phyloP scores from a whole-genome alignment of 805 yeast species.

The Ogataea pilisensis region DNA sequence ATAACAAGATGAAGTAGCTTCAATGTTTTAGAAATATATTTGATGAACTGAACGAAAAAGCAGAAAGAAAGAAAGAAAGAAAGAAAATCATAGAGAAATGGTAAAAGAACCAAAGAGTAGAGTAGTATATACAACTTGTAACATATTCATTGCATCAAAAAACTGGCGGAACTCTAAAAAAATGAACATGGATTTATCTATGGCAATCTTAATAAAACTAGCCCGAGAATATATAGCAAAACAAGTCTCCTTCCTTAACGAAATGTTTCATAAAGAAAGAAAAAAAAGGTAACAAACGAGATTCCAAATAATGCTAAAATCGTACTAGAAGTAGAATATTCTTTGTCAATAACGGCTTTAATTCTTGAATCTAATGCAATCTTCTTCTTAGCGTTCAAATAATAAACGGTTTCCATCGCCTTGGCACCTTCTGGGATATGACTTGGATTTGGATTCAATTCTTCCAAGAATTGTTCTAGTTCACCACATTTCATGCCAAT shows the following conservation, averaged over 20 bases:
- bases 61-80: neutral
- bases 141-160: too few species aligned
- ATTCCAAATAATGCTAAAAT: constrained; percentile 17
- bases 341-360: constrained; percentile 13
- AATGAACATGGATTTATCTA: too few species aligned
- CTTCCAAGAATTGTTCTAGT: constrained; percentile 83
- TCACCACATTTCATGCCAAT: constrained; percentile 84
- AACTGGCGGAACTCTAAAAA: too few species aligned
- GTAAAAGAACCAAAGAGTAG: too few species aligned
- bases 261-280: constrained; percentile 6
- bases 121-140: too few species aligned
- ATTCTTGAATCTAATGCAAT: constrained; percentile 33
- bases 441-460: constrained; percentile 53
- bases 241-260: too few species aligned
- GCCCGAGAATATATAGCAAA: neutral
- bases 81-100: neutral
- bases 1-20: too few species aligned
- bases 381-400: constrained; percentile 43
- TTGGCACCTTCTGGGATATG: constrained; percentile 54
- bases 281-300: constrained; percentile 17
- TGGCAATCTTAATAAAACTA: too few species aligned
- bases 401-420: constrained; percentile 43
- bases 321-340: constrained; percentile 12
- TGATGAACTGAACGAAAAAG: neutral
- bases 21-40: too few species aligned